Percentiles rank a stretch among this genome's conserved stretches.
Conservation (phyloP, 139 green algal species). For the Tetradesmus obliquus region DNA sequence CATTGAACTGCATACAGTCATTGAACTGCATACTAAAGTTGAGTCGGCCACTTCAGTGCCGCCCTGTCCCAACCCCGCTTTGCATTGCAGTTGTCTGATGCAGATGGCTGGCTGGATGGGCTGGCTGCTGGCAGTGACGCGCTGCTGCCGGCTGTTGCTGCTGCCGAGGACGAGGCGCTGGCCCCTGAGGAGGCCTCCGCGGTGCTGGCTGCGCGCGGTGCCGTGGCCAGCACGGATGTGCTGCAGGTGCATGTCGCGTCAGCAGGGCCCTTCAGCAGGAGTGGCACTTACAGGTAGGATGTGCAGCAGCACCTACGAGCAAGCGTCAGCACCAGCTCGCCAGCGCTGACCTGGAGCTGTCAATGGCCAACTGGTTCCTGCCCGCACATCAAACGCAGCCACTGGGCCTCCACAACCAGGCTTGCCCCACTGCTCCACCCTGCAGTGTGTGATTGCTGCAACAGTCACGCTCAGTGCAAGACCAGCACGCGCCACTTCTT, state of each 20-base stretch:
- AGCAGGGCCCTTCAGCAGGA: slow-evolving; percentile 58
- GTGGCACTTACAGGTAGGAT: slow-evolving; percentile 55
- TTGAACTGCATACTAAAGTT: too few species aligned
- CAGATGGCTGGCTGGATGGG: slow-evolving; percentile 8
- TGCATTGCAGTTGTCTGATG: slow-evolving; percentile 15
- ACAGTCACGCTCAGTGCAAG: too few species aligned
- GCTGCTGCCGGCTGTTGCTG: slow-evolving; percentile 7
- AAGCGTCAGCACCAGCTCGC: too few species aligned
- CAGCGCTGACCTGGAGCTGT: too few species aligned
- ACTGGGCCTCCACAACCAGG: too few species aligned
- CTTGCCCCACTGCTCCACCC: too few species aligned
- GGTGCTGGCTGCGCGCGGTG: slow-evolving; percentile 19
- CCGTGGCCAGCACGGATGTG: slow-evolving; percentile 42
- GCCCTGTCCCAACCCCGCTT: background rate
- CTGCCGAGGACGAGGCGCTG: slow-evolving; percentile 22
- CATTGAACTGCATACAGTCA: too few species aligned
- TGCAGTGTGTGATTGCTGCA: too few species aligned
- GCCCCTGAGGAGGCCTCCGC: slow-evolving; percentile 9
- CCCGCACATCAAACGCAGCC: too few species aligned
- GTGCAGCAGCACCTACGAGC: background rate
- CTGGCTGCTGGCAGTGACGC: background rate
- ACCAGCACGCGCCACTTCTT: too few species aligned
- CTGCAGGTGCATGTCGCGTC: slow-evolving; percentile 42
- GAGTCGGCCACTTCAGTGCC: background rate
- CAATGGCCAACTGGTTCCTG: too few species aligned